Conservation (phyloP, 768 basidiomycete genomes). For the Cubamyces lactineus region DNA sequence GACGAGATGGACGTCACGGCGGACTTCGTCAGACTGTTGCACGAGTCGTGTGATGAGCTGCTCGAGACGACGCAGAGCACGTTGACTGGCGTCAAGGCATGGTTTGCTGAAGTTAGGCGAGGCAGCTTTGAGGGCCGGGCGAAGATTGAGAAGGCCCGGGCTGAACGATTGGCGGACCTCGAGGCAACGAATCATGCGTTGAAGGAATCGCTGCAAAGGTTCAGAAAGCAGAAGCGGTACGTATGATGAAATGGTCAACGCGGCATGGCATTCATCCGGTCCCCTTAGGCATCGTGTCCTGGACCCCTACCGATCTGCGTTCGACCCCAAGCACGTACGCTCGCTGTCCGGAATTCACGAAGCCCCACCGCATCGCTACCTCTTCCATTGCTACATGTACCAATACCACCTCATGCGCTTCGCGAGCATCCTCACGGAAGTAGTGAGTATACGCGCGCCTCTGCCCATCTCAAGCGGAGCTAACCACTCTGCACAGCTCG, state of each 20-base stretch:
- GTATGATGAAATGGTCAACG: slow-evolving; percentile 1
- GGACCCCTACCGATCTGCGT: slow-evolving; percentile 61
- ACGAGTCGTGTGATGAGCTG: slow-evolving; percentile 57
- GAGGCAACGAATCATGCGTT: slow-evolving; percentile 44
- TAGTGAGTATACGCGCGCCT: slow-evolving; percentile 36
- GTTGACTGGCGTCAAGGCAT: slow-evolving; percentile 47
- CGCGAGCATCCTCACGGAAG: slow-evolving; percentile 34
- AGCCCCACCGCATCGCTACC: slow-evolving; percentile 63
- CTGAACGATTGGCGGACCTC: slow-evolving; percentile 42
- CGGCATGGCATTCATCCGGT: background rate
- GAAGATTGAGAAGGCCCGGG: slow-evolving; percentile 37
- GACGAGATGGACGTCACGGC: slow-evolving; percentile 46
- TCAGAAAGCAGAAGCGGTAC: slow-evolving; percentile 56
- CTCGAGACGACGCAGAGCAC: slow-evolving; percentile 47
- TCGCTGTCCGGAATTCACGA: slow-evolving; percentile 39
- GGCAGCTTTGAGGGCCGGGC: slow-evolving; percentile 42
- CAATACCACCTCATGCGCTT: slow-evolving; percentile 56
- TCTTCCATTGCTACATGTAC: slow-evolving; percentile 78
- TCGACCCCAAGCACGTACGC: slow-evolving; percentile 42
- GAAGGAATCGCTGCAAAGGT: slow-evolving; percentile 43
- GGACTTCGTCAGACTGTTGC: slow-evolving; percentile 48
- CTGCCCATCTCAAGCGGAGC: background rate
- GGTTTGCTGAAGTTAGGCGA: slow-evolving; percentile 49
- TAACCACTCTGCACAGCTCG: slow-evolving; percentile 48
- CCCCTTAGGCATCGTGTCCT: slow-evolving; percentile 49